Conservation (phyloP, 345 rosid genomes). For the Corymbia maculata region DNA sequence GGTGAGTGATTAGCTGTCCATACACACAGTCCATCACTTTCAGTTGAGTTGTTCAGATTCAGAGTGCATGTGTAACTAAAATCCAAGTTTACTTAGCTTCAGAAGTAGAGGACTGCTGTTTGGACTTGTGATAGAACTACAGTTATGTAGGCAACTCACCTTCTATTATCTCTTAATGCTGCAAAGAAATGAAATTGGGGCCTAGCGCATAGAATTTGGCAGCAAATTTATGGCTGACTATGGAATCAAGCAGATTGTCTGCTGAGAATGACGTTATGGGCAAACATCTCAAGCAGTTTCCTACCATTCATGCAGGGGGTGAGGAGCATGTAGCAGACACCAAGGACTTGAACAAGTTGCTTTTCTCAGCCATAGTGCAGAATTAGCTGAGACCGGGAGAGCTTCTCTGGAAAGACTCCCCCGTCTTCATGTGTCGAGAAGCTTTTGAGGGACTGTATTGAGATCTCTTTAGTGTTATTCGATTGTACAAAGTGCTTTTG, state of each 20-base stretch:
- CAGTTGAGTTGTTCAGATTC: neutral
- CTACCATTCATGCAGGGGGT: slow-evolving; percentile 28
- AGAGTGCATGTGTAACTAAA: neutral
- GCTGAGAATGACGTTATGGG: neutral
- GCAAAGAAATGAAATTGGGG: neutral
- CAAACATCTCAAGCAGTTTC: neutral
- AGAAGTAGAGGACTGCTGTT: neutral
- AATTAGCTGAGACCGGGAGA: slow-evolving; percentile 10
- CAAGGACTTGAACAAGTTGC: slow-evolving; percentile 60
- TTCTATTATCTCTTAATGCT: neutral
- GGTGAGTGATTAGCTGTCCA: neutral
- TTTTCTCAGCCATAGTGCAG: slow-evolving; percentile 69
- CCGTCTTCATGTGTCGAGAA: neutral
- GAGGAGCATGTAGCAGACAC: slow-evolving; percentile 38
- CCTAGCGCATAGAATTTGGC: neutral
- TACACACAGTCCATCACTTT: neutral
- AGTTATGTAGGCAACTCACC: neutral
- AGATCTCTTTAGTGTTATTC: neutral
- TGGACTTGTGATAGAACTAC: neutral
- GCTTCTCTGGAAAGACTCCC: neutral
- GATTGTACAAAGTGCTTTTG: neutral
- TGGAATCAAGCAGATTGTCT: neutral
- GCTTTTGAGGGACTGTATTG: neutral
- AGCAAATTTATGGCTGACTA: neutral
- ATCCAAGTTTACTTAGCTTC: neutral